Percentiles rank a stretch among this genome's conserved stretches.
These are phyloP conservation scores for Saccharomycopsis guyanensis DNA, from an alignment of 805 yeast species.

Conservation along the genomic window DNA sequence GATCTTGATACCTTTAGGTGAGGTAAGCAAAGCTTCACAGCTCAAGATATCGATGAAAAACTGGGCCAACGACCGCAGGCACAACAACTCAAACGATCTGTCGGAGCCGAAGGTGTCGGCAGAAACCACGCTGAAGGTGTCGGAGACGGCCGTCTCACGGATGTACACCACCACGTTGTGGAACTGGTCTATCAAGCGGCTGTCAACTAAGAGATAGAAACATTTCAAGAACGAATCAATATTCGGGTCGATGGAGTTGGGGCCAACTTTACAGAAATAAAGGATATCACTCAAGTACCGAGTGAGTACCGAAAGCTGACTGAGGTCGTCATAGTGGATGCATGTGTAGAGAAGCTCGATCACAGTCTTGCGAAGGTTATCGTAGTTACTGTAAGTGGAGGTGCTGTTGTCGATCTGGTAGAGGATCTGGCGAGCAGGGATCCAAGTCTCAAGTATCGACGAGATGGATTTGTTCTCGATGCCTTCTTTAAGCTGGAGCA, in stretches of 20 bases:
- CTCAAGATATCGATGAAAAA: conserved; percentile 13
- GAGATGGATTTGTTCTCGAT: conserved; percentile 16
- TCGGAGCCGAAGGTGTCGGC: background rate
- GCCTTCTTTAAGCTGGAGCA: conserved; percentile 12
- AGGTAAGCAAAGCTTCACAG: conserved; percentile 9
- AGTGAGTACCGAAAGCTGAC: conserved; percentile 13
- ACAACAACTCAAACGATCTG: conserved; percentile 7
- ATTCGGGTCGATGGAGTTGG: conserved; percentile 9
- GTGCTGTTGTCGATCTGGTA: conserved; percentile 7
- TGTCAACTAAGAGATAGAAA: conserved; percentile 14
- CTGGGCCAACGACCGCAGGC: conserved; percentile 4
- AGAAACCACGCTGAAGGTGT: conserved; percentile 1
- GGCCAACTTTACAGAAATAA: conserved; percentile 14
- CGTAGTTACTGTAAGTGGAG: conserved; percentile 3
- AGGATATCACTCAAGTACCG: conserved; percentile 18
- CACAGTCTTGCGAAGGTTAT: conserved; percentile 14
- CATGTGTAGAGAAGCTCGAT: conserved; percentile 18
- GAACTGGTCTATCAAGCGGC: conserved; percentile 9
- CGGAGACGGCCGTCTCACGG: background rate
- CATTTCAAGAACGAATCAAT: conserved; percentile 16
- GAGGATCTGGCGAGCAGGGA: conserved; percentile 17
- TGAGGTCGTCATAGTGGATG: conserved; percentile 19
- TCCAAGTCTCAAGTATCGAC: conserved; percentile 21
- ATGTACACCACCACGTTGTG: conserved; percentile 3
- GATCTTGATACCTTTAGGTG: conserved; percentile 2